Evolutionary conservation across 768 basidiomycete species (phyloP), one percentile per base, ranked within the genome.

Genomic region (Postia placenta): DNA sequence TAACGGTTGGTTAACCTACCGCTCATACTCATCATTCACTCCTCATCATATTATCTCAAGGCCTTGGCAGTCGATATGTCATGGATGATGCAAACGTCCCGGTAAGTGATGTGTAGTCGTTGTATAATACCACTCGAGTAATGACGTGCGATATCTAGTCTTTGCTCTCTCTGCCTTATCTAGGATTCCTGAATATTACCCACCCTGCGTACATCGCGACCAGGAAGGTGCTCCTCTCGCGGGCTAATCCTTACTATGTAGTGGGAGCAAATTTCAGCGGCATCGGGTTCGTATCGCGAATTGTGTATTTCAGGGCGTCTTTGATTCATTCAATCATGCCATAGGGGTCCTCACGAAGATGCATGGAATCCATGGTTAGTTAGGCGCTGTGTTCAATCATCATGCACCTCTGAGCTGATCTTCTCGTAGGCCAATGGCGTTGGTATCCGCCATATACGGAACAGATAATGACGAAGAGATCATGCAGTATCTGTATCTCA

Each of bases 51-150:
- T n/a, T n/a, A n/a, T 23, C 11, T 5, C 1, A 51, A 82, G 81
- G 85, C 6, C 74, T 84, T 43, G 84, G 87, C 27, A 76, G 80
- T 9, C 69, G 79, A 49, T 87, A 87, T 62, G 77, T 87, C 17
- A 89, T 89, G 87, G 87, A 89, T 55, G 87, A 90, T 55, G 87
- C 87, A 5, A 90, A 90, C 55, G 87, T 90, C 37, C 87, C 87
- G 4, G 85, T 87, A 62, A 57, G 81, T 62, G 3, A 30, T 3
- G 2, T 37, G 25, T 22, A 30, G 42, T 41, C 42, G 20, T 14
- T 25, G 17, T 20, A 12, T 23, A n/a, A 24, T 38, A n/a, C n/a
- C n/a, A 11, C 6, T 15, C 26, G n/a, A 12, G 23, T 5, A 19
- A 15, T 47, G 1, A 46, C 19, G 27, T 24, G 35, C 17, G 19